phyloP scores from a whole-genome alignment of 1,284 basidiomycete species.

The Agaricales sp. region DNA sequence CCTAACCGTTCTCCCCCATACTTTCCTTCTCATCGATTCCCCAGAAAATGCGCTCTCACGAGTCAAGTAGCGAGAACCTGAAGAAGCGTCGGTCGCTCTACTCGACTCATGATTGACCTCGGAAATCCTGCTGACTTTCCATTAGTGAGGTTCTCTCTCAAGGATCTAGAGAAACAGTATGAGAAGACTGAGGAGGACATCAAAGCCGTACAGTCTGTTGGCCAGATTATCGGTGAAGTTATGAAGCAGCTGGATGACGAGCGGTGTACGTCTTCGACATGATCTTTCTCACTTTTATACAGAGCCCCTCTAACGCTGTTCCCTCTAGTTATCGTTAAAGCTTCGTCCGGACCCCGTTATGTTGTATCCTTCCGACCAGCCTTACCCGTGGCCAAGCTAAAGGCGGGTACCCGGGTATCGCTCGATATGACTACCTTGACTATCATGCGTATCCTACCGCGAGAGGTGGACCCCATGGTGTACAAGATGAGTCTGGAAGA shows the following conservation, averaged over 20 bases:
- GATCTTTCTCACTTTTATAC: constrained; percentile 1
- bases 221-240: constrained; percentile 98
- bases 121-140: constrained; percentile 1
- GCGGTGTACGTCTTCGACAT: constrained; percentile 76
- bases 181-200: constrained; percentile 99
- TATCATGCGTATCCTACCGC: constrained; percentile 96
- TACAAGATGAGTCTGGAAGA: constrained; percentile 99
- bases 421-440: constrained; percentile 99
- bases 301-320: constrained; percentile 3
- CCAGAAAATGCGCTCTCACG: constrained; percentile 88
- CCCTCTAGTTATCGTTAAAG: constrained; percentile 90
- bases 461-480: constrained; percentile 96
- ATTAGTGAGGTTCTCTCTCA: constrained; percentile 74
- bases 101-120: neutral
- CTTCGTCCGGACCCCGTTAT: constrained; percentile 96
- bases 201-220: constrained; percentile 97
- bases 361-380: constrained; percentile 97
- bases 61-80: constrained; percentile 70
- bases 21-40: constrained; percentile 3
- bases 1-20: neutral
- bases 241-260: constrained; percentile 98
- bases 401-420: constrained; percentile 90
- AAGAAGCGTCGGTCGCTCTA: constrained; percentile 64
- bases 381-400: constrained; percentile 88
- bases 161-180: constrained; percentile 82